Evolutionary conservation across 306 rosid genomes (phyloP).

Genomic region (Trifolium fragiferum): DNA sequence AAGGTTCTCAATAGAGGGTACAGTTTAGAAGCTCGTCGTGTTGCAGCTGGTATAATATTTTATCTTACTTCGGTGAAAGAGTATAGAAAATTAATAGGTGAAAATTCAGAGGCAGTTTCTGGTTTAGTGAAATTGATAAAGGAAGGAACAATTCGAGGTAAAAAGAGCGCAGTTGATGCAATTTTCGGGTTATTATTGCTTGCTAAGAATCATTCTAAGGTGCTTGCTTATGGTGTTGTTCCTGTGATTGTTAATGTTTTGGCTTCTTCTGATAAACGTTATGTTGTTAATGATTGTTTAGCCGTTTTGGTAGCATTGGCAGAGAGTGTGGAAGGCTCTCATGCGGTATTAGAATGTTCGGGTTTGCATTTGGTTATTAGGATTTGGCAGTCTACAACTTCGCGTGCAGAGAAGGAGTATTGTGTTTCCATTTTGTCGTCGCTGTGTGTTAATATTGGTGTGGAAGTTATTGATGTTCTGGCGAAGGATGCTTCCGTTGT

Average conservation of each 20-base stretch:
- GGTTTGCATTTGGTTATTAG: slow-evolving; percentile 39
- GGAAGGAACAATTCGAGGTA: slow-evolving; percentile 56
- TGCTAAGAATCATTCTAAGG: slow-evolving; percentile 51
- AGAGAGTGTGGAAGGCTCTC: slow-evolving; percentile 56
- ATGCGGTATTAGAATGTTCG: slow-evolving; percentile 38
- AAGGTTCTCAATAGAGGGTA: slow-evolving; percentile 54
- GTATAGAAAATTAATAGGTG: slow-evolving; percentile 62
- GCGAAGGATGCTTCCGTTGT: slow-evolving; percentile 44
- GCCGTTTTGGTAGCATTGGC: slow-evolving; percentile 61
- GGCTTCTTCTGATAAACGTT: slow-evolving; percentile 46
- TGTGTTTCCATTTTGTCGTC: slow-evolving; percentile 65
- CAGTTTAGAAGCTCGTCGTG: slow-evolving; percentile 58
- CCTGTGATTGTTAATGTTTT: slow-evolving; percentile 50
- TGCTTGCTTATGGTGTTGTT: slow-evolving; percentile 56
- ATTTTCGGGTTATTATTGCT: slow-evolving; percentile 60
- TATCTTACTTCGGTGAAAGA: slow-evolving; percentile 63
- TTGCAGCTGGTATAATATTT: slow-evolving; percentile 64
- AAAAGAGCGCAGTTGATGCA: slow-evolving; percentile 65
- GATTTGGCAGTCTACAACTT: slow-evolving; percentile 38
- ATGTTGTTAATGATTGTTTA: slow-evolving; percentile 53
- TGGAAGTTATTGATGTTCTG: slow-evolving; percentile 47
- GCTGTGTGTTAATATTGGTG: slow-evolving; percentile 60
- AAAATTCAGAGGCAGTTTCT: slow-evolving; percentile 51
- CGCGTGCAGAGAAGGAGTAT: slow-evolving; percentile 52
- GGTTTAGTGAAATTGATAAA: slow-evolving; percentile 57